Evolutionary conservation across 1,284 basidiomycete species (phyloP), one percentile per base, ranked within the genome.

Genomic region (Papiliotrema fonsecae): DNA sequence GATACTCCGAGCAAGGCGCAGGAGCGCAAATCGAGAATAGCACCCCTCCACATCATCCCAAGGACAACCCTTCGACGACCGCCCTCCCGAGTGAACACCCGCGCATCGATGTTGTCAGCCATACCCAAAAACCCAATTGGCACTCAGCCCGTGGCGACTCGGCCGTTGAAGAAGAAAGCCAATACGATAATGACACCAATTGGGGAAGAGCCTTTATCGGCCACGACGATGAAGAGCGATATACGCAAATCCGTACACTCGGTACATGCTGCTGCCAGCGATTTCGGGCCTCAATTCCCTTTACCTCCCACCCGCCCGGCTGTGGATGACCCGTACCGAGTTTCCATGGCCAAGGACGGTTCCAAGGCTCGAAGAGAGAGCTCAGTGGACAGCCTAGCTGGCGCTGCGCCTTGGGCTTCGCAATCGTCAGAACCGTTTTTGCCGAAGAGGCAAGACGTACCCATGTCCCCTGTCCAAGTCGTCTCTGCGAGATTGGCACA

Each of bases 211-310:
- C 32, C 43, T 27, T 19, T 32, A 4, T 16, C 19, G 16, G 11
- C 39, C 30, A 11, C 19, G 16, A 50, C 38, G 22, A 2, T 18
- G 36, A 22, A 14, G 14, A 35, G 30, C 18, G 18, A 36, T 22
- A n/a, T 37, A 16, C 45, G 42, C 11, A 36, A 50, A 24, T 50
- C 52, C 4, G 30, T 47, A 21, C 42, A 47, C 16, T 50, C 52
- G 4, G 30, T 47, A 21, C 42, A 47, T 18, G 45, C 42, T 22
- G 52, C 52, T 13, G 50, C 56, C 2, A 41, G 38, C 16, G 54
- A 58, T 30, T 38, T 55, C 3, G 54, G 45, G 11, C 56, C 56
- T 6, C 45, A 50, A 14, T 58, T 58, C 43, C 56, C 56, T 28
- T 38, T 55, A 0, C 56, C 56, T 2, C 55, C 55, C 6, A 31